Percentiles rank a stretch among this genome's conserved stretches.
Conservation (phyloP, 176 grass and related monocot species). For the Panicum miliaceum region DNA sequence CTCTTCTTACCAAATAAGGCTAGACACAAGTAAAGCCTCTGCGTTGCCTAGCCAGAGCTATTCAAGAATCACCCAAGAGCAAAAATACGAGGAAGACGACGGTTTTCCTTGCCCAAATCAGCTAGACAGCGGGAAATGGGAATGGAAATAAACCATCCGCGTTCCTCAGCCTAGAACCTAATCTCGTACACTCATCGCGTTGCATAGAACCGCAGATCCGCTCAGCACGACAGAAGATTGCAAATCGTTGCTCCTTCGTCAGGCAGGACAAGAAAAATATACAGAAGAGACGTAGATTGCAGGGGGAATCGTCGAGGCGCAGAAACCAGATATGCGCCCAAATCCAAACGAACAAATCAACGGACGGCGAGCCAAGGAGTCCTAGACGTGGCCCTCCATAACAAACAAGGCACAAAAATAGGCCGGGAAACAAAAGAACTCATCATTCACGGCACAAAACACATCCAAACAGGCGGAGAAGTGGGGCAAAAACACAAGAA, state of each 20-base stretch:
- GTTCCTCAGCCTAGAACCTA: slow-evolving; percentile 1
- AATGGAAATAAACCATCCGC: background rate
- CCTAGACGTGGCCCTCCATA: background rate
- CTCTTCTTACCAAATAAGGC: slow-evolving; percentile 13
- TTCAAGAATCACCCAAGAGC: background rate
- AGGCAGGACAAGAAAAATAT: background rate
- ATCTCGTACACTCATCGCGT: background rate
- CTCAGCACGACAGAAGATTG: background rate
- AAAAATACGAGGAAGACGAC: background rate
- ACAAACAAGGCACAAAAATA: background rate
- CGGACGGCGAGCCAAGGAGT: background rate
- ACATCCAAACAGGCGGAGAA: background rate
- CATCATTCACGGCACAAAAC: background rate
- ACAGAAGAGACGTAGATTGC: background rate
- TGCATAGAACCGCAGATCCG: background rate
- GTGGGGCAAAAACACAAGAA: background rate
- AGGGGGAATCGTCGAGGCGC: background rate
- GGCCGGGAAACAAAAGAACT: background rate
- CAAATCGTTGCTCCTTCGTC: background rate
- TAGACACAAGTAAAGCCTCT: background rate
- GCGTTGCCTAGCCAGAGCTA: background rate
- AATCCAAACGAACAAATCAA: slow-evolving; percentile 5
- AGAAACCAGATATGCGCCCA: background rate
- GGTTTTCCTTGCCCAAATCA: slow-evolving; percentile 2
- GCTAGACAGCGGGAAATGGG: background rate